Percentiles rank a stretch among this genome's conserved stretches.
phyloP scores from a whole-genome alignment of 1,284 basidiomycete species.

The Abortiporus biennis region DNA sequence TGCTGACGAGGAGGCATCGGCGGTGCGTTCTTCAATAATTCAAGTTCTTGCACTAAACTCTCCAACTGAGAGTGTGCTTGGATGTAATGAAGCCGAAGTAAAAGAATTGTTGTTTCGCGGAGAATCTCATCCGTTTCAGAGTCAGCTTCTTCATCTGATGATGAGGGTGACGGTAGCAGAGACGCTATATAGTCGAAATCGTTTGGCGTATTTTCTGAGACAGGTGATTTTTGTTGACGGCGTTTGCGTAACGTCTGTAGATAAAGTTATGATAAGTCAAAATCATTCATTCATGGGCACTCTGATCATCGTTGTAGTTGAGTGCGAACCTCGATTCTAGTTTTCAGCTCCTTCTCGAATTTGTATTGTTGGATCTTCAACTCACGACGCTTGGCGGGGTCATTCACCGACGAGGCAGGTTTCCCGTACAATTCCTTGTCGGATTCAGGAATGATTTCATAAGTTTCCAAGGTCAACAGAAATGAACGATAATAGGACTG shows the following conservation, averaged over 20 bases:
- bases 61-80: conserved; percentile 67
- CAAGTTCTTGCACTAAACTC: conserved; percentile 68
- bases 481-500: conserved; percentile 60
- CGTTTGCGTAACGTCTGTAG: conserved; percentile 49
- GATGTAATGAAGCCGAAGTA: conserved; percentile 71
- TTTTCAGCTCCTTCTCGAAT: conserved; percentile 74
- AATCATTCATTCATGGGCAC: no score
- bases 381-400: conserved; percentile 71
- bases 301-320: not conserved
- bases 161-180: conserved; percentile 40
- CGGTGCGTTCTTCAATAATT: conserved; percentile 60
- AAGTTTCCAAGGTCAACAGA: conserved; percentile 54
- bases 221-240: conserved; percentile 32
- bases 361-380: conserved; percentile 86
- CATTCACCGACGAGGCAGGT: conserved; percentile 41
- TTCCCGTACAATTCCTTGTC: conserved; percentile 53
- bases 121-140: conserved; percentile 56
- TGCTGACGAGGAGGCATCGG: conserved; percentile 26
- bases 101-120: conserved; percentile 61
- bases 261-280: not conserved
- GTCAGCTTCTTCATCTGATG: conserved; percentile 34
- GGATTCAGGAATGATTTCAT: conserved; percentile 60
- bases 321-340: conserved; percentile 56
- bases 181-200: conserved; percentile 59
- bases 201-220: conserved; percentile 25